phyloP scores from a whole-genome alignment of 177 flowering plant species.

The Telopea speciosissima region DNA sequence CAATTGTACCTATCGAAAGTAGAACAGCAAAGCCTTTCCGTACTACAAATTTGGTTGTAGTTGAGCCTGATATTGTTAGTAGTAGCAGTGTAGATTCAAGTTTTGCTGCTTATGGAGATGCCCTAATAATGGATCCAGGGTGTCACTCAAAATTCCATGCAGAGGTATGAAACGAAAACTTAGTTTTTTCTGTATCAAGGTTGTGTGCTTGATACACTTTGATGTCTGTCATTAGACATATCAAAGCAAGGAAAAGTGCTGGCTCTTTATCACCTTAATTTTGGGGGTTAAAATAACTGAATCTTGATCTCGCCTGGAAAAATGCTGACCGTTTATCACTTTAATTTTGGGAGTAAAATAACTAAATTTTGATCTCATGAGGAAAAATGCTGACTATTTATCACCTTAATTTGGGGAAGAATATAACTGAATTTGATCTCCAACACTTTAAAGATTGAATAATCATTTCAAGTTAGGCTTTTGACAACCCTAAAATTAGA shows the following conservation, averaged over 20 bases:
- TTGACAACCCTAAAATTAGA: too few species aligned
- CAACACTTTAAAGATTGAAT: too few species aligned
- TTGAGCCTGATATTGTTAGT: constrained; percentile 45
- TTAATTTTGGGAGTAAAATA: too few species aligned
- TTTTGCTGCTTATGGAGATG: constrained; percentile 64
- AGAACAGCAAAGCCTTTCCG: constrained; percentile 74
- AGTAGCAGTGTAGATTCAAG: constrained; percentile 14
- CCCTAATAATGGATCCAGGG: constrained; percentile 88
- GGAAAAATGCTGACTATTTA: too few species aligned
- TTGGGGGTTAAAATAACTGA: too few species aligned
- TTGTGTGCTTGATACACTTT: neutral
- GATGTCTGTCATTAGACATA: neutral
- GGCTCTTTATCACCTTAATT: too few species aligned
- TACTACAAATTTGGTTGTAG: constrained; percentile 79
- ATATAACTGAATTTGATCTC: too few species aligned
- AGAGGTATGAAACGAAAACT: constrained; percentile 40
- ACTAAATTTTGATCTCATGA: too few species aligned
- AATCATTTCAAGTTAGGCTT: too few species aligned
- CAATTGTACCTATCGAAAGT: constrained; percentile 73
- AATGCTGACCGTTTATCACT: too few species aligned
- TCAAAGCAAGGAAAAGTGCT: neutral
- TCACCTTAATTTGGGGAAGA: too few species aligned
- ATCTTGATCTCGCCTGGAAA: too few species aligned
- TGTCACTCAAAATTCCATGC: constrained; percentile 49
- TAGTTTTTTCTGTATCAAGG: neutral